phyloP scores from a whole-genome alignment of 495 filamentous ascomycete species.

The Penicillium malachiteum region DNA sequence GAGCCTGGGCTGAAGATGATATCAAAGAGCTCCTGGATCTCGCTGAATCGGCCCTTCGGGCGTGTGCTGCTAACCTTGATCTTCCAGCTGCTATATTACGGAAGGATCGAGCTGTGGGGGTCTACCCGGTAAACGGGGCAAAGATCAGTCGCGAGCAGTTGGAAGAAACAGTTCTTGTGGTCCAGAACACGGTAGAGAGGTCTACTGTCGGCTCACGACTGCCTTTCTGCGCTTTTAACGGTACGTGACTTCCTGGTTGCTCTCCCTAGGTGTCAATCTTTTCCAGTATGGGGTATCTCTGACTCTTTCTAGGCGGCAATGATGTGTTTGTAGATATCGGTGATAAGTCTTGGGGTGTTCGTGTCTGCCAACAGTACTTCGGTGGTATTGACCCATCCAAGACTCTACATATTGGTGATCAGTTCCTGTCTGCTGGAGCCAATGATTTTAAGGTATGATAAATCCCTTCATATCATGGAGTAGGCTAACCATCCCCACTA shows the following conservation, averaged over 20 bases:
- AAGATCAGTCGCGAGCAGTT: constrained; percentile 83
- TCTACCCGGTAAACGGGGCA: constrained; percentile 58
- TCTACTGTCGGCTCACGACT: constrained; percentile 66
- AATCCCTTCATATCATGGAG: background rate
- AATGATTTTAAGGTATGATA: constrained; percentile 86
- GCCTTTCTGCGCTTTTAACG: constrained; percentile 98
- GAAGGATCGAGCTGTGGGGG: constrained; percentile 92
- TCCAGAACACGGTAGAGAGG: constrained; percentile 86
- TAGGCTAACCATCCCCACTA: constrained; percentile 13
- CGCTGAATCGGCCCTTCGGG: constrained; percentile 76
- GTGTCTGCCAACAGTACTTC: constrained; percentile 90
- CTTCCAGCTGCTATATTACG: constrained; percentile 76
- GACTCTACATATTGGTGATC: constrained; percentile 87
- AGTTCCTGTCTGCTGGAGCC: constrained; percentile 91
- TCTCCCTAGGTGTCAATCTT: too few species aligned
- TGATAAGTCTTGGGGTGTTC: constrained; percentile 93
- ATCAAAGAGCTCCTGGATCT: constrained; percentile 79
- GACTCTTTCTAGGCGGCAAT: constrained; percentile 60
- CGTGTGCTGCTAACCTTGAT: constrained; percentile 73
- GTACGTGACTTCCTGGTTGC: constrained; percentile 23
- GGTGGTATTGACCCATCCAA: constrained; percentile 62
- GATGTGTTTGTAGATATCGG: constrained; percentile 99
- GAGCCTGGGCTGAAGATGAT: constrained; percentile 73
- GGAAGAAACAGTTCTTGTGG: constrained; percentile 92
- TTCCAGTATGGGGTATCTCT: background rate